Conservation (phyloP, 2,329 filamentous ascomycete genomes). For the Bertia moriformis region DNA sequence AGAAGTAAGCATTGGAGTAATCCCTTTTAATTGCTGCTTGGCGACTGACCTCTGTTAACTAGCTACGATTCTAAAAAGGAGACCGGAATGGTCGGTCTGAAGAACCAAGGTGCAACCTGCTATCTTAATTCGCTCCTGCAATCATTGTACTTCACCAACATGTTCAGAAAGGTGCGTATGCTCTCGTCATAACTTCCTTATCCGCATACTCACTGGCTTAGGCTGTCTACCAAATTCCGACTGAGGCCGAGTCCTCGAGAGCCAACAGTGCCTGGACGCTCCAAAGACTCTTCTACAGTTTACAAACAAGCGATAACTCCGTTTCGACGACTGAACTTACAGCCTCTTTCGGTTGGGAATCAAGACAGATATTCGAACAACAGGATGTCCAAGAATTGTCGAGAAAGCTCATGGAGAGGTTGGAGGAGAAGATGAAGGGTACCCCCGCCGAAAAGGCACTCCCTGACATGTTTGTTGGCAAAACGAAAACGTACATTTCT, state of each 20-base stretch:
- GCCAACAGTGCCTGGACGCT: conserved; percentile 85
- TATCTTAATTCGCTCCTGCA: conserved; percentile 76
- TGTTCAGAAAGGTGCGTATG: conserved; percentile 67
- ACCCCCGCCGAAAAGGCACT: conserved; percentile 81
- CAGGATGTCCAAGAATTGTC: conserved; percentile 97
- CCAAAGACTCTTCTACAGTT: conserved; percentile 83
- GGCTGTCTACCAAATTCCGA: conserved; percentile 96
- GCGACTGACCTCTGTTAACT: background rate
- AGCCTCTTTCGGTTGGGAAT: conserved; percentile 95
- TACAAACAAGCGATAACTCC: conserved; percentile 72
- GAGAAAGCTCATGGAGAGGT: conserved; percentile 88
- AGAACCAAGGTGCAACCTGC: conserved; percentile 90
- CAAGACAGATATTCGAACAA: conserved; percentile 93
- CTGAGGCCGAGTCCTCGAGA: conserved; percentile 65
- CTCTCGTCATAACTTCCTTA: background rate
- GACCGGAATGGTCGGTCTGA: conserved; percentile 89
- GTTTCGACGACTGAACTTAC: conserved; percentile 89
- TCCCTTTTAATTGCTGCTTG: background rate
- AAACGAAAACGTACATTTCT: conserved; percentile 96
- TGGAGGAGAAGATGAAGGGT: conserved; percentile 97
- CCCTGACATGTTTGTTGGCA: conserved; percentile 84
- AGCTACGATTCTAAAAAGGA: conserved; percentile 97
- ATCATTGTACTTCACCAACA: conserved; percentile 76
- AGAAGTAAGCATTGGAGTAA: conserved; percentile 27
- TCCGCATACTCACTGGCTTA: conserved; percentile 17